A percentile compares a stretch with the other conserved stretches of the same genome.
phyloP scores from a whole-genome alignment of 108 stramenopile genomes.

The Heterococcus sp. region DNA sequence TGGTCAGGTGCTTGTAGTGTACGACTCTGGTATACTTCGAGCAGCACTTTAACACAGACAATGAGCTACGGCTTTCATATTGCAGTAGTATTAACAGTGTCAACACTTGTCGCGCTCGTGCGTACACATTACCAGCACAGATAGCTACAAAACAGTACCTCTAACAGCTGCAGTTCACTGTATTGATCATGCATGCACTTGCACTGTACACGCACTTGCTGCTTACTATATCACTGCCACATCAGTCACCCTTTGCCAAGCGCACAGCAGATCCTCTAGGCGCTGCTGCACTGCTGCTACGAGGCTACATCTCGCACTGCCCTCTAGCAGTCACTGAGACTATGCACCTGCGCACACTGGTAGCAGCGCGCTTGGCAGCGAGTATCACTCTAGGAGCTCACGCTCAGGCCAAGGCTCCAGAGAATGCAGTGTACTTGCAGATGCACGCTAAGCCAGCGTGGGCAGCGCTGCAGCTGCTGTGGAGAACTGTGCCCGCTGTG shows the following conservation, averaged over 20 bases:
- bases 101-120: too few relatives aligned
- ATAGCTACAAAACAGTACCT: too few relatives aligned
- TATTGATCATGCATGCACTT: too few relatives aligned
- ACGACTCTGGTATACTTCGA: too few relatives aligned
- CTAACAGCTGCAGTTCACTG: too few relatives aligned
- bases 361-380: constrained; percentile 34
- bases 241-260: background rate
- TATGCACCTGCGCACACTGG: constrained; percentile 44
- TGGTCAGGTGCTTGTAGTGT: too few relatives aligned
- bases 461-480: constrained; percentile 32
- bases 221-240: too few relatives aligned
- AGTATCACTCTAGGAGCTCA: constrained; percentile 40
- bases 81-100: too few relatives aligned
- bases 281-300: constrained; percentile 34
- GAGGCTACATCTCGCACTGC: constrained; percentile 6
- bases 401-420: constrained; percentile 19
- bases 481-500: constrained; percentile 11
- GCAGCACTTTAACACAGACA: too few relatives aligned
- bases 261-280: constrained; percentile 26
- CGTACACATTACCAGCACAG: too few relatives aligned
- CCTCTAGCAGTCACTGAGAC: constrained; percentile 25
- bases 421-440: constrained; percentile 17
- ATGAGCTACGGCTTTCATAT: too few relatives aligned
- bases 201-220: too few relatives aligned
- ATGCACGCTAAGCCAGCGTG: constrained; percentile 39